These are phyloP conservation scores for Schizopora paradoxa DNA, from an alignment of 1,284 basidiomycete genomes.

Conservation along the genomic window DNA sequence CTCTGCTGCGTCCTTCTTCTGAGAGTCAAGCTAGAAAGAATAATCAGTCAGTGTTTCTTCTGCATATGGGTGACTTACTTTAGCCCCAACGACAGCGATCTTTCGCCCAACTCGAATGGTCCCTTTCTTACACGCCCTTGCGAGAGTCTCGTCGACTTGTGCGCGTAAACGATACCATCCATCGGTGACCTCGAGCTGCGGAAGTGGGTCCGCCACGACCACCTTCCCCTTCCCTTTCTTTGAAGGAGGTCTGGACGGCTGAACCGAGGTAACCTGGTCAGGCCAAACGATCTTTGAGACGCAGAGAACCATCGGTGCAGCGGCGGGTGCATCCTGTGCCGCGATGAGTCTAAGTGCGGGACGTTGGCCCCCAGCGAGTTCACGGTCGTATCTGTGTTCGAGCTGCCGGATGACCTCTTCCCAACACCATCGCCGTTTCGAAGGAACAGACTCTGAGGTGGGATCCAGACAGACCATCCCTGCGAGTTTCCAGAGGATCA, in stretches of 20 bases:
- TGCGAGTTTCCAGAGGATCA: slow-evolving; percentile 94
- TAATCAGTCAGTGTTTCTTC: not conserved
- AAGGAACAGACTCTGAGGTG: slow-evolving; percentile 42
- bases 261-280: slow-evolving; percentile 39
- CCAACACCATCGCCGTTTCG: slow-evolving; percentile 70
- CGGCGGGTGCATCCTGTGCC: slow-evolving; percentile 68
- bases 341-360: slow-evolving; percentile 77
- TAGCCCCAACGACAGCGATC: slow-evolving; percentile 75
- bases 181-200: slow-evolving; percentile 83
- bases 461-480: slow-evolving; percentile 76
- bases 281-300: slow-evolving; percentile 68
- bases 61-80: slow-evolving; percentile 46
- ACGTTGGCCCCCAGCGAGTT: slow-evolving; percentile 73
- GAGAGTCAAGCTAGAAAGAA: slow-evolving; percentile 54
- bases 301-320: slow-evolving; percentile 78
- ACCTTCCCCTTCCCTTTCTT: not conserved
- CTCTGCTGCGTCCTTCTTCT: slow-evolving; percentile 74
- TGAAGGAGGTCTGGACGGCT: slow-evolving; percentile 30
- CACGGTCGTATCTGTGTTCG: slow-evolving; percentile 90
- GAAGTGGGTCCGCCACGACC: slow-evolving; percentile 26
- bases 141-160: slow-evolving; percentile 67
- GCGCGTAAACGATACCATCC: slow-evolving; percentile 92
- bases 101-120: slow-evolving; percentile 77
- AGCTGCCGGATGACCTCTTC: slow-evolving; percentile 76
- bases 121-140: slow-evolving; percentile 62